A percentile compares a stretch with the other conserved stretches of the same genome.
These are phyloP conservation scores for Trypanosoma avium DNA, from an alignment of 208 protist genomes.

Conservation along the genomic window DNA sequence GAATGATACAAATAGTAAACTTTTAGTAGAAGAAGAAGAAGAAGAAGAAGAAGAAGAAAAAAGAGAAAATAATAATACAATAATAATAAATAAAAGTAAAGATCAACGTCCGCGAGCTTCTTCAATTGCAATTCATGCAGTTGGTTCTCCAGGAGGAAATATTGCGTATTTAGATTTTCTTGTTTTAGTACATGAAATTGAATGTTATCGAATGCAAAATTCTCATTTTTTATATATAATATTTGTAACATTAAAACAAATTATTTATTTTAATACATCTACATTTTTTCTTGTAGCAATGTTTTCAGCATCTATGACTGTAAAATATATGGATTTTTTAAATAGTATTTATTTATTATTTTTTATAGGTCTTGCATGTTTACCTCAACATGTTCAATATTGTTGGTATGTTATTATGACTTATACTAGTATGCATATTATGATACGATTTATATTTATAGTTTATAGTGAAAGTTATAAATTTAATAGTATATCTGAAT, in stretches of 20 bases:
- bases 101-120: not conserved
- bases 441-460: constrained; percentile 2
- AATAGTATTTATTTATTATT: constrained; percentile 38
- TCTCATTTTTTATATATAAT: not conserved
- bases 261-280: constrained; percentile 9
- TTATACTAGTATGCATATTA: constrained; percentile 17
- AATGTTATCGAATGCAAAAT: constrained; percentile 17
- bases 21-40: no score
- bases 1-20: no score
- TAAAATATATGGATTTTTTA: constrained; percentile 16
- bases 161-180: constrained; percentile 27
- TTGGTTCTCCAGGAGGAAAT: constrained; percentile 20
- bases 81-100: no score
- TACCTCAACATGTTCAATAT: constrained; percentile 16
- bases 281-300: constrained; percentile 18
- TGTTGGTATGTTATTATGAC: constrained; percentile 16
- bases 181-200: constrained; percentile 17
- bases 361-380: constrained; percentile 35
- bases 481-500: no score
- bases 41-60: no score
- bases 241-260: constrained; percentile 3
- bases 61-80: no score
- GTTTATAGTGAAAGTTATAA: constrained; percentile 1
- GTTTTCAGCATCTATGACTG: constrained; percentile 9
- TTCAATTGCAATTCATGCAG: not conserved